Evolutionary conservation across 192 early-diverging fungal species (phyloP).

Genomic region (Entomortierella beljakovae): DNA sequence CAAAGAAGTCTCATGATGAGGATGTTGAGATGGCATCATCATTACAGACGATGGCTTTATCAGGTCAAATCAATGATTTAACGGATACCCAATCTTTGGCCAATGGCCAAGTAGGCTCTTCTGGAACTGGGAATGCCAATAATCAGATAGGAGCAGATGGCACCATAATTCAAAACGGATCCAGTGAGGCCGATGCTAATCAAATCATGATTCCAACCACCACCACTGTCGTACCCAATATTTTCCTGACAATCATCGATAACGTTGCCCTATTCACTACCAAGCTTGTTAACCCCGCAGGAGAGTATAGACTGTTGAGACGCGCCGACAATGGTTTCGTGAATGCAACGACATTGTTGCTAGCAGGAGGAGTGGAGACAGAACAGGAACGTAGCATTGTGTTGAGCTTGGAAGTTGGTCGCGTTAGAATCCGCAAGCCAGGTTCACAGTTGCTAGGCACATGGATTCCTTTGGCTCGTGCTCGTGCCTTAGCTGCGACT

Average conservation of each 20-base stretch:
- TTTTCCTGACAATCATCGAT: conserved; percentile 66
- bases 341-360: conserved; percentile 85
- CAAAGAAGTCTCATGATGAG: conserved; percentile 21
- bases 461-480: conserved; percentile 92
- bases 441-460: conserved; percentile 84
- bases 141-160: neutral
- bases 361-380: conserved; percentile 88
- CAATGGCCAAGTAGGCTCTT: neutral
- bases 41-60: neutral
- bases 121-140: neutral
- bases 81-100: neutral
- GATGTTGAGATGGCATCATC: conserved; percentile 40
- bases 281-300: conserved; percentile 56
- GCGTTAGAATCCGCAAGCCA: conserved; percentile 78
- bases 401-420: conserved; percentile 84
- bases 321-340: conserved; percentile 87
- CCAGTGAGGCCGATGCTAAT: conserved; percentile 46
- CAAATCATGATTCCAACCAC: conserved; percentile 45
- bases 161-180: conserved; percentile 31
- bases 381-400: conserved; percentile 88
- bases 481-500: conserved; percentile 83
- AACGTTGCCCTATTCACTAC: conserved; percentile 61
- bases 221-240: conserved; percentile 52
- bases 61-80: neutral
- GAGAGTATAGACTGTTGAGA: conserved; percentile 76